Percentiles rank a stretch among this genome's conserved stretches.
phyloP scores from a whole-genome alignment of 106 monocot species.

The Dioscorea dumetorum region DNA sequence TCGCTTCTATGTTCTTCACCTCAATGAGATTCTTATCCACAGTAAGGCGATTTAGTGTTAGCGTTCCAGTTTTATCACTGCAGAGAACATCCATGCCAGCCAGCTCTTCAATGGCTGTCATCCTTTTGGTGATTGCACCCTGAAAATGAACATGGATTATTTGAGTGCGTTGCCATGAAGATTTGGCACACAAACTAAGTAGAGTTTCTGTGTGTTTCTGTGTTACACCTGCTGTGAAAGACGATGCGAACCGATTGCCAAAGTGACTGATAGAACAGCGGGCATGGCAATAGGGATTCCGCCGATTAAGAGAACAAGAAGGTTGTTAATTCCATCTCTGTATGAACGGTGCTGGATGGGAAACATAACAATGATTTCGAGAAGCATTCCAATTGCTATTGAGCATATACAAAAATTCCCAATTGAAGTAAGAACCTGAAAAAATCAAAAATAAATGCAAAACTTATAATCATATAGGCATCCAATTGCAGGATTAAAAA shows the following conservation, averaged over 20 bases:
- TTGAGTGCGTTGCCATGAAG: too few species aligned
- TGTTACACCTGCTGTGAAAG: too few species aligned
- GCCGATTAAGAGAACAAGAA: constrained; percentile 60
- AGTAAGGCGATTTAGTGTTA: constrained; percentile 46
- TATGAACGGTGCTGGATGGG: constrained; percentile 52
- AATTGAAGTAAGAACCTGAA: constrained; percentile 56
- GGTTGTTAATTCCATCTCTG: constrained; percentile 53
- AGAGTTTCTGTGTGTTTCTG: too few species aligned
- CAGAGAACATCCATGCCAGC: constrained; percentile 69
- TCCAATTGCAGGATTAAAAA: too few species aligned
- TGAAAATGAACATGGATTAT: too few species aligned
- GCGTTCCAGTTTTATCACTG: constrained; percentile 64
- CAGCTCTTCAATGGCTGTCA: constrained; percentile 63
- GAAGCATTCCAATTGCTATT: constrained; percentile 52
- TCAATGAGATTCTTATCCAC: constrained; percentile 41
- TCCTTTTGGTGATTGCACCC: constrained; percentile 47
- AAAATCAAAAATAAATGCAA: neutral
- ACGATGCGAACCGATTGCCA: too few species aligned
- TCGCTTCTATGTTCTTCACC: too few species aligned
- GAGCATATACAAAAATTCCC: constrained; percentile 83
- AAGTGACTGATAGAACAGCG: constrained; percentile 1
- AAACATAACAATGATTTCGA: constrained; percentile 69
- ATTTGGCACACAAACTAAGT: too few species aligned
- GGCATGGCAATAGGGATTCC: constrained; percentile 82
- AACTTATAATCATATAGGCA: too few species aligned